These are phyloP conservation scores for Epichloe gansuensis DNA, from an alignment of 2,329 filamentous ascomycete species.

Conservation along the genomic window DNA sequence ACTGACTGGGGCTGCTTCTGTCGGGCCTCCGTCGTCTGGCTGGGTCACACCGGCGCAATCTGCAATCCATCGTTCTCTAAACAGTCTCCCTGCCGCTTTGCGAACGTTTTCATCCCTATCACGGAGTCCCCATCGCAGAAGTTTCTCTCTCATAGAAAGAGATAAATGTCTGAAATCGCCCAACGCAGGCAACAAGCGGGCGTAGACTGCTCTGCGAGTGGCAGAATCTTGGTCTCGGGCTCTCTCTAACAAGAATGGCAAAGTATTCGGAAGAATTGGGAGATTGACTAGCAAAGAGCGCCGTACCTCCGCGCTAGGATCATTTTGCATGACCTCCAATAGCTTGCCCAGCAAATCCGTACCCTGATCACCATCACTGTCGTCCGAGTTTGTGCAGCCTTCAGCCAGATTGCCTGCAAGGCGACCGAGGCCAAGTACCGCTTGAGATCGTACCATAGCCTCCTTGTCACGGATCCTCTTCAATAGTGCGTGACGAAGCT, in stretches of 20 bases:
- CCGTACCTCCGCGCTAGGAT: conserved; percentile 86
- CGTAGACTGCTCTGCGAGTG: conserved; percentile 77
- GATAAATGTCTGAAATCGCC: conserved; percentile 93
- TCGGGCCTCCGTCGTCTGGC: conserved; percentile 43
- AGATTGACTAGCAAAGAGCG: conserved; percentile 80
- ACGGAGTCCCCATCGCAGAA: conserved; percentile 85
- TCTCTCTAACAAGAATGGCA: conserved; percentile 80
- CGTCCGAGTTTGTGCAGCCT: conserved; percentile 56
- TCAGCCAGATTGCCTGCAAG: conserved; percentile 69
- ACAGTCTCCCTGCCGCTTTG: conserved; percentile 80
- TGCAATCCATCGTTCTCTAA: conserved; percentile 95
- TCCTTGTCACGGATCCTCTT: conserved; percentile 91
- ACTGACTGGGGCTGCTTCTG: conserved; percentile 49
- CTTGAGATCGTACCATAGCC: conserved; percentile 80
- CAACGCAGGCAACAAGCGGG: conserved; percentile 71
- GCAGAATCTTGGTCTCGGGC: conserved; percentile 79
- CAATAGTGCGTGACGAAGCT: conserved; percentile 65
- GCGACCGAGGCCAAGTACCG: conserved; percentile 77
- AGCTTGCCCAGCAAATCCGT: conserved; percentile 70
- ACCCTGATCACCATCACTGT: conserved; percentile 49
- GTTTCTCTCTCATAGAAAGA: conserved; percentile 86
- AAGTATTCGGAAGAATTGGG: conserved; percentile 69
- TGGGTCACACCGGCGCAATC: conserved; percentile 66
- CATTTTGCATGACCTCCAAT: conserved; percentile 80
- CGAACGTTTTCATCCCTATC: conserved; percentile 91